Evolutionary conservation across 257 asterid species (phyloP), one percentile per base, ranked within the genome.

Genomic region (Solanum rostratum): DNA sequence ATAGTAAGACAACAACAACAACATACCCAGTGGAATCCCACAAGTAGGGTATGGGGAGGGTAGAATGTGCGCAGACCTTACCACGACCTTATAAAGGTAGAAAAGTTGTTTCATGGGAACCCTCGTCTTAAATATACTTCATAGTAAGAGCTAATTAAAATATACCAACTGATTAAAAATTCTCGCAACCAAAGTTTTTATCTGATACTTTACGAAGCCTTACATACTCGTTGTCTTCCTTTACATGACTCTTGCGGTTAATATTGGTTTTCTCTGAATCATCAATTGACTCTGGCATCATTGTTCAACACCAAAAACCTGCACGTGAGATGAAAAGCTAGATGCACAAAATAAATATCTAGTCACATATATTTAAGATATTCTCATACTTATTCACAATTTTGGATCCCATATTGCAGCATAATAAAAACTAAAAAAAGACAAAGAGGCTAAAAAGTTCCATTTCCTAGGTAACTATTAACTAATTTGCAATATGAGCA

Each of bases 201-300:
- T n/a, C n/a, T n/a, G n/a, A n/a, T n/a, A n/a, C n/a, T n/a, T n/a
- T n/a, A n/a, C n/a, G n/a, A 88, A 94, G 92, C 88, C 97, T 91
- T 59, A 90, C 94, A 76, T 92, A 94, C 92, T 93, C 98, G 80
- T 93, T 92, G 66, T 91, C 93, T 80, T 90, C 96, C 87, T 91
- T 90, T 45, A 73, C 81, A 85, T 78, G 93, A 83, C 76, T 85
- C 66, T 84, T 87, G 54, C 74, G 85, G 80, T 84, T 80, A 39
- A 68, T 87, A 43, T 78, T 88, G 57, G 88, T 84, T 85, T 86
- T 90, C 86, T 84, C 94, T 27, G 87, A 81, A 86, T 88, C 91
- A 87, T 87, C 91, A 57, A 80, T 81, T 16, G 90, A 87, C 89
- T 90, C 91, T 82, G 90, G 91, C 92, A 85, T 94, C 93, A 83